Conservation (phyloP, 1,284 basidiomycete species). For the Xerocomus amazonicus region DNA sequence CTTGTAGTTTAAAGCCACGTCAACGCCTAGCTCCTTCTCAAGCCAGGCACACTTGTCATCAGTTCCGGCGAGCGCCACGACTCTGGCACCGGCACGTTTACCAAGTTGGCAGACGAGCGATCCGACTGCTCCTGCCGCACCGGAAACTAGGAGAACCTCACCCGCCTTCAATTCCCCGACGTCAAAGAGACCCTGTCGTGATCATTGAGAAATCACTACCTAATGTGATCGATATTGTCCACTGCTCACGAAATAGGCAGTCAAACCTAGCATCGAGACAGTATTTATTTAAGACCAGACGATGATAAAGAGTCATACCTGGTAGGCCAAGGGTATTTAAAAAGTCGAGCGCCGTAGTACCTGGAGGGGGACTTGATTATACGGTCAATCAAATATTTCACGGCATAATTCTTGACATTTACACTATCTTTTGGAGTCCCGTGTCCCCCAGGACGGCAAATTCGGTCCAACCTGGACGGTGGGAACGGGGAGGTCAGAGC, state of each 20-base stretch:
- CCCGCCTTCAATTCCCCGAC: constrained; percentile 76
- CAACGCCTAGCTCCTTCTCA: constrained; percentile 75
- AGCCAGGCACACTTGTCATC: constrained; percentile 84
- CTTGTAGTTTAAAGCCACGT: constrained; percentile 88
- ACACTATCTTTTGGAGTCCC: constrained; percentile 45
- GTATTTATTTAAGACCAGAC: neutral
- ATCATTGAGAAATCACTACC: constrained; percentile 3
- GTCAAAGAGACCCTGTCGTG: constrained; percentile 72
- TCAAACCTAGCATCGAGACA: constrained; percentile 51
- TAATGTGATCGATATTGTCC: neutral
- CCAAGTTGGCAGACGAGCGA: constrained; percentile 75
- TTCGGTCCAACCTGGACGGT: constrained; percentile 68
- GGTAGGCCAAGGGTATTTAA: constrained; percentile 72
- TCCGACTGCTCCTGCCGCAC: constrained; percentile 86
- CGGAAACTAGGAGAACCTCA: constrained; percentile 82
- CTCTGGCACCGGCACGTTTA: constrained; percentile 69
- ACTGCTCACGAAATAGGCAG: constrained; percentile 72
- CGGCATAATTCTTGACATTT: constrained; percentile 1
- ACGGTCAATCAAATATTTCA: neutral
- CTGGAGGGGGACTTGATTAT: constrained; percentile 45
- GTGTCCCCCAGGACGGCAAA: constrained; percentile 64
- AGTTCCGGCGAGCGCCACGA: constrained; percentile 73
- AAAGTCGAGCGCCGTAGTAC: constrained; percentile 66
- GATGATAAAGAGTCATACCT: constrained; percentile 40
- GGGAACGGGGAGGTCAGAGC: constrained; percentile 3